These are phyloP conservation scores for Pythium brachiatum DNA, from an alignment of 352 stramenopile genomes.

Conservation along the genomic window DNA sequence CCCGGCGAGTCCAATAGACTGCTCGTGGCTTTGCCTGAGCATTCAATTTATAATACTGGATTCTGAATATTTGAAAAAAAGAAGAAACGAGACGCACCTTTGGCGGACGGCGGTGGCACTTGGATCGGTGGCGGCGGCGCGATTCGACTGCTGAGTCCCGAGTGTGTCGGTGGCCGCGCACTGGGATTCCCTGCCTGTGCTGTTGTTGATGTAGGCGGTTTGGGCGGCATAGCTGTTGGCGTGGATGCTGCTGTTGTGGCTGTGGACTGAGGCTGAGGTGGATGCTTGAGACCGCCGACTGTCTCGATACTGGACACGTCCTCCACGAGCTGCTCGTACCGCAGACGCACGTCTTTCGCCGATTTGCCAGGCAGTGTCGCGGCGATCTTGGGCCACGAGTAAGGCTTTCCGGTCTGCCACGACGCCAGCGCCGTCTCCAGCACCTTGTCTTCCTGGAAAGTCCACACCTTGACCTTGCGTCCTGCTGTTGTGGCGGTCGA, in stretches of 20 bases:
- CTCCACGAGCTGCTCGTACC: constrained; percentile 76
- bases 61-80: neutral
- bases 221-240: constrained; percentile 5
- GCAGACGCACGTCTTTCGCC: constrained; percentile 60
- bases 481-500: neutral
- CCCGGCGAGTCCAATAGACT: constrained; percentile 26
- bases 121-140: constrained; percentile 65
- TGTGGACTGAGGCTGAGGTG: neutral
- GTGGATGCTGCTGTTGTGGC: neutral
- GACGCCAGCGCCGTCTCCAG: constrained; percentile 71
- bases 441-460: constrained; percentile 78
- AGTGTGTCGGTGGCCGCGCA: constrained; percentile 10
- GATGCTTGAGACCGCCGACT: neutral
- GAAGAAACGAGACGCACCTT: constrained; percentile 11
- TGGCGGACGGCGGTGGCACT: constrained; percentile 28
- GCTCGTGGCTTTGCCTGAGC: neutral
- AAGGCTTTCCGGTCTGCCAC: constrained; percentile 57
- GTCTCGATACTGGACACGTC: constrained; percentile 72
- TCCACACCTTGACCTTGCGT: constrained; percentile 54
- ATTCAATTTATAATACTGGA: neutral
- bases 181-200: neutral
- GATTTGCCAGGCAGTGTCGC: constrained; percentile 64
- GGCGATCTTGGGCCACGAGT: constrained; percentile 80
- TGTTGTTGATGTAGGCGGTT: neutral
- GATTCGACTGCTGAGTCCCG: constrained; percentile 47